Conservation (phyloP, 257 asterid species). For the Ilex asprella region DNA sequence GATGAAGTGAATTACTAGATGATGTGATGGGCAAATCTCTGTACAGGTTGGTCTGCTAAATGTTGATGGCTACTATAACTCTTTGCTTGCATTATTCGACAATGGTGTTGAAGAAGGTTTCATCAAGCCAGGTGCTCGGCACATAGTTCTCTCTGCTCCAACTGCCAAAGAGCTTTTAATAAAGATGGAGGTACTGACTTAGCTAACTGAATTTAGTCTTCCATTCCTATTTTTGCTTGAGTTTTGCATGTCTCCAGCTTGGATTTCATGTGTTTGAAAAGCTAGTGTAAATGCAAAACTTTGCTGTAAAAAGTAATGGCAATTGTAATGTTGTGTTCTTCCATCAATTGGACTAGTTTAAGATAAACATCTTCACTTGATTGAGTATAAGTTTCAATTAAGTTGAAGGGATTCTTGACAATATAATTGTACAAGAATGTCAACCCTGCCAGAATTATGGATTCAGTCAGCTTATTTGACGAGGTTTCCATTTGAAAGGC, state of each 20-base stretch:
- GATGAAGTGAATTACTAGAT: neutral
- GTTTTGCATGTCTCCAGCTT: neutral
- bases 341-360: no score
- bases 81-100: constrained; percentile 77
- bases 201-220: neutral
- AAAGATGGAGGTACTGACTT: constrained; percentile 69
- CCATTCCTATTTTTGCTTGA: neutral
- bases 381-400: neutral
- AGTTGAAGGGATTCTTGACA: no score
- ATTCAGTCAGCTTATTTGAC: neutral
- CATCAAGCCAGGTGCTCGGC: constrained; percentile 82
- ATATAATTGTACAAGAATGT: neutral
- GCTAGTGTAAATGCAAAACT: neutral
- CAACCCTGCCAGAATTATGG: neutral
- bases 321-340: neutral
- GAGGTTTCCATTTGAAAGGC: neutral
- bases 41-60: constrained; percentile 90
- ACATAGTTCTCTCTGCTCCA: constrained; percentile 83
- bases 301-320: neutral
- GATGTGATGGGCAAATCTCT: constrained; percentile 7
- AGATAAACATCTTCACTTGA: neutral
- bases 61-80: constrained; percentile 87
- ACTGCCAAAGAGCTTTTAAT: constrained; percentile 70
- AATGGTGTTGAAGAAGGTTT: constrained; percentile 97
- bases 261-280: neutral